Base-by-base conservation (phyloP, 1,139 yeast genomes). In the Geotrichum siamense region DNA sequence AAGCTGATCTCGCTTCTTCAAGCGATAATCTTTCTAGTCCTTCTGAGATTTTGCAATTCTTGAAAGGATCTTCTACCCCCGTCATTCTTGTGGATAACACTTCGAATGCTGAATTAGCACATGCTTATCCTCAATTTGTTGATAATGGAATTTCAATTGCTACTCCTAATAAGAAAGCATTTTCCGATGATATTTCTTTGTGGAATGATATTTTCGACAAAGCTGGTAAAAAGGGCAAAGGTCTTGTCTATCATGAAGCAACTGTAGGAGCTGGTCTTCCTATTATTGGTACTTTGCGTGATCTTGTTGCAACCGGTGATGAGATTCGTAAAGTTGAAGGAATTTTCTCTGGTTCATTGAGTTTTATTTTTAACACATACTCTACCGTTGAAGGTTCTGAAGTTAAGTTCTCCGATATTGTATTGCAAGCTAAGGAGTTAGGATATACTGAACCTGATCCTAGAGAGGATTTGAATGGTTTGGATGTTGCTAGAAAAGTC, bases 381-480 rank as follows among this genome's bases (percentile, higher is more conserved):
- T 85, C 96, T 38, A 78, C 93, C 40, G 67, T 79, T 44, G 73
- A 72, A 50, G 58, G 63, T 19, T 72, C 77, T 41, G 70, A 73
- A 44, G 75, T 78, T 51, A 82, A 81, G 61, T 91, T 89, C 62
- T 86, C 96, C 25, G 95, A 89, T 46, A 81, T 93, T 41, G 98
- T 91, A 47, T 71, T 74, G 53, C 78, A 79, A 43, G 98, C 99
- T 39, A 89, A 89, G 67, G 69, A 79, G 38, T 74, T 86, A 55
- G 99, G 99, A 39, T 91, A 86, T 75, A 91, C 97, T 36, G 99
- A 93, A 67, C 98, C 99, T 41, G 99, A 91, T 64, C 98, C 98
- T 63, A 80, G 99, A 68, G 99, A 91, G 63, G 99, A 91, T 62
- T 76, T 91, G 65, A 91, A 91, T 63, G 99, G 99, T 48, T 74